A percentile compares a stretch with the other conserved stretches of the same genome.
Conservation (phyloP, 371 early-diverging fungal species). For the Batkoa obscura region DNA sequence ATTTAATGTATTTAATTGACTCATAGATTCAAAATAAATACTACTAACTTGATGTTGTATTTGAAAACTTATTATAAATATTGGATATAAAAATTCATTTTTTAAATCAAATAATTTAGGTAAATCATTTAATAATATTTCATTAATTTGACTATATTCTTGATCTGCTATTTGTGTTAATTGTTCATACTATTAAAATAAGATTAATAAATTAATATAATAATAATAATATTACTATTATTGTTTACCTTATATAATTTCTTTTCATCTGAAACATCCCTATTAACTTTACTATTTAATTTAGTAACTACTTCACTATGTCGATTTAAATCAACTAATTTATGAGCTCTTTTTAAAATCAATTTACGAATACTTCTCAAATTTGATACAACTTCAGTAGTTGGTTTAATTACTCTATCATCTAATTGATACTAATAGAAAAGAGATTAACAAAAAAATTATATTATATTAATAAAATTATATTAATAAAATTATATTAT, state of each 20-base stretch:
- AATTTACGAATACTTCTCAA: not conserved
- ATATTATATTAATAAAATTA: too few species aligned
- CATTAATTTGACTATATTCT: not conserved
- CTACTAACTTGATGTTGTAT: too few species aligned
- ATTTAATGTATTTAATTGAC: not conserved
- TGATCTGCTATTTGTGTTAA: not conserved
- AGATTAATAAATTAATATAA: not conserved
- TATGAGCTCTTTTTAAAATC: slow-evolving; percentile 3
- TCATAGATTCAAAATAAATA: too few species aligned
- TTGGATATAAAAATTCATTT: not conserved
- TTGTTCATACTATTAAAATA: slow-evolving; percentile 1
- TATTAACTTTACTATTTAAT: not conserved
- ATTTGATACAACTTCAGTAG: not conserved
- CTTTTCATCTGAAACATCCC: slow-evolving; percentile 2
- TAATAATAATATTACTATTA: not conserved
- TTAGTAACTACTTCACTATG: not conserved
- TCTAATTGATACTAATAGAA: not conserved
- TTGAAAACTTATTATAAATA: not conserved
- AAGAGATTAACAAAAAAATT: not conserved
- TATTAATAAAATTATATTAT: not conserved
- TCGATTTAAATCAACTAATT: slow-evolving; percentile 2
- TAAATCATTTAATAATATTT: not conserved
- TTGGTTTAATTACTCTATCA: not conserved
- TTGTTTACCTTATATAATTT: not conserved
- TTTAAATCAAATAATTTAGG: not conserved